Base-by-base conservation (phyloP, 2,329 filamentous ascomycete genomes). In the Colletotrichum shisoi region DNA sequence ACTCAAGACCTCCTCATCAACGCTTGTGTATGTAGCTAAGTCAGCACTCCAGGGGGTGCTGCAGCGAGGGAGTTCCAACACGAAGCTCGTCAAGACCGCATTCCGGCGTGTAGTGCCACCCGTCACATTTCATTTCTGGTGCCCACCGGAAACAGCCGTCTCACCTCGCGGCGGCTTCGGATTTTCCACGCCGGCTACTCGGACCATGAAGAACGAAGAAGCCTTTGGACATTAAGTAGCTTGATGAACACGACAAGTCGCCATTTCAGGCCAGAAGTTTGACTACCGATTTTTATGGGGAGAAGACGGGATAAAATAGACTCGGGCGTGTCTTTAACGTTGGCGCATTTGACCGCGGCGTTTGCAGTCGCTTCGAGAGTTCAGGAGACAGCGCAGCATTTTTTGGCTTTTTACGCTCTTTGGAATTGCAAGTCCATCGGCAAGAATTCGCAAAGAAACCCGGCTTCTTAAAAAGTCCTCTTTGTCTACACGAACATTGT, bases 81-180 rank as follows among this genome's bases (percentile, higher is more conserved):
- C 31, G 31, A 34, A 34, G 8, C 31, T 34, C 31, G 31, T 34
- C 31, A 34, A 34, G 31, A 9, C 31, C 31, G 31, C 31, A 34
- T 34, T 34, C 31, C 31, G 31, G 31, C 31, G 31, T 7, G 31
- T 9, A 34, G 9, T 34, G 31, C 31, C 9, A 9, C 8, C 31
- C 31, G 31, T 34, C 27, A 8, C 27, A 31, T 31, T 31, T 8
- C 27, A 31, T 31, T 5, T 27, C 24, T 27, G 24, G 8, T 19
- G 27, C 19, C 15, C 21, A 31, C 31, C 49, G 31, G 31, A 52
- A 52, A 52, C 37, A 39, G 49, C 49, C 49, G 49, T 39, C 49
- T 19, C n/a, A 37, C 31, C n/a, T 52, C 11, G 4, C 17, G n/a
- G 19, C n/a, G 31, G n/a, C 17, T n/a, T 53, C n/a, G 11, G 5